Base-by-base conservation (phyloP, 2,329 filamentous ascomycete species). In the Simplicillium aogashimaense region DNA sequence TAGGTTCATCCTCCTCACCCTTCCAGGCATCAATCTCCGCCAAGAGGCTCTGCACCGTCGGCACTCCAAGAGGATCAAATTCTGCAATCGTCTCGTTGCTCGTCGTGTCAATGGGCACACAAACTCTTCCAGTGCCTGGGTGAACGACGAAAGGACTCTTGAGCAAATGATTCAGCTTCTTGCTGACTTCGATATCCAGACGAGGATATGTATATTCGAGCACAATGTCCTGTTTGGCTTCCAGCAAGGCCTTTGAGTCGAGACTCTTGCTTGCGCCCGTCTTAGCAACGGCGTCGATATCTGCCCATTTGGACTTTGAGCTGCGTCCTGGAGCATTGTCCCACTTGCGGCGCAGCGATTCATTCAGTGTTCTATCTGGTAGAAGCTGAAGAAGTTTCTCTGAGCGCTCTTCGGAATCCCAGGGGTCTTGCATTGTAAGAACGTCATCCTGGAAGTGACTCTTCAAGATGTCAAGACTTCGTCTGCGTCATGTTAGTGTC, bases 201-300 rank as follows among this genome's bases (percentile, higher is more conserved):
- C 92, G 83, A 3, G 92, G 92, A 61, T 98, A 98, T 7, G 92
- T 95, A 65, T 98, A 97, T 64, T 98, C 92, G 25, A 98, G 76
- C 3, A 97, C 81, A 45, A 98, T 85, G 56, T 97, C 92, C 59
- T 95, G 88, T 64, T 95, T 97, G 16, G 88, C 87, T 53, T 95
- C 86, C 8, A 83, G 74, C 11, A 98, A 72, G 3, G 81, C 78
- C 46, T 74, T 78, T 0, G 79, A 61, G 50, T 92, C 81, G n/a
- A 95, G 73, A 9, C 73, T 71, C 53, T 79, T 83, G 55, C 79
- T 78, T 20, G 77, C 77, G 29, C 85, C 83, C 1, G 80, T 77
- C 60, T 86, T 86, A 36, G 90, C 92, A 11, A 95, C 60, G 1
- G 78, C 69, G 57, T 97, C 86, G 52, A 98, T 97, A 58, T 97